These are phyloP conservation scores for Sporothrix pseudoabietina DNA, from an alignment of 2,329 filamentous ascomycete genomes.

Conservation along the genomic window DNA sequence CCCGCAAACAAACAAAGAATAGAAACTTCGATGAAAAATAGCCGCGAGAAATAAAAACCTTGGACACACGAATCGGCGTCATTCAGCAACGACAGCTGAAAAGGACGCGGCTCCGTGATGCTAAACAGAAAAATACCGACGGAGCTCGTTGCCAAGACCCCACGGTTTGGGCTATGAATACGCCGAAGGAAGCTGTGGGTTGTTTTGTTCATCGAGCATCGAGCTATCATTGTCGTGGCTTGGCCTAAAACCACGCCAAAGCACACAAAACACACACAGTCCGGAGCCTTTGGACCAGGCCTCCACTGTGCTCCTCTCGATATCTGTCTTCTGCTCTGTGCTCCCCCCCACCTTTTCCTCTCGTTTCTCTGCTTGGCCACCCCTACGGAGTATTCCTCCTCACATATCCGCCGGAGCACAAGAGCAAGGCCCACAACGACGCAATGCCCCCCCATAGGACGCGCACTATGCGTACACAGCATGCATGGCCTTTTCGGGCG, in stretches of 20 bases:
- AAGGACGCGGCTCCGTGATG: background rate
- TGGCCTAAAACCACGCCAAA: background rate
- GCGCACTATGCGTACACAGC: background rate
- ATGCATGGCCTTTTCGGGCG: background rate
- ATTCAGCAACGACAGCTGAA: background rate
- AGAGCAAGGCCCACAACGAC: background rate
- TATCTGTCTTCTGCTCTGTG: background rate
- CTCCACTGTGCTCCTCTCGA: background rate
- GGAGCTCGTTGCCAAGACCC: slow-evolving; percentile 16
- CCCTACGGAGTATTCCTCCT: slow-evolving; percentile 5
- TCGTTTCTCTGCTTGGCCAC: background rate
- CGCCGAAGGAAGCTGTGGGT: background rate
- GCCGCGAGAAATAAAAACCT: background rate
- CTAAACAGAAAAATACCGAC: background rate
- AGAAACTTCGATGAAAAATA: background rate
- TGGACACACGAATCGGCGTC: background rate
- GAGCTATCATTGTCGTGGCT: slow-evolving; percentile 3
- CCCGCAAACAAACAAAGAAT: slow-evolving; percentile 3
- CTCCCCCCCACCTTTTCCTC: background rate
- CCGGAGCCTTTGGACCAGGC: background rate
- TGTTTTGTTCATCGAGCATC: background rate
- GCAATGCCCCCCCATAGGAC: slow-evolving; percentile 7
- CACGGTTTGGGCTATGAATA: background rate
- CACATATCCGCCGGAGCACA: background rate
- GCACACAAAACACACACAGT: background rate